Percentiles rank a stretch among this genome's conserved stretches.
Conservation (phyloP, 2,329 filamentous ascomycete species). For the Rhexocercosporidium sp. region DNA sequence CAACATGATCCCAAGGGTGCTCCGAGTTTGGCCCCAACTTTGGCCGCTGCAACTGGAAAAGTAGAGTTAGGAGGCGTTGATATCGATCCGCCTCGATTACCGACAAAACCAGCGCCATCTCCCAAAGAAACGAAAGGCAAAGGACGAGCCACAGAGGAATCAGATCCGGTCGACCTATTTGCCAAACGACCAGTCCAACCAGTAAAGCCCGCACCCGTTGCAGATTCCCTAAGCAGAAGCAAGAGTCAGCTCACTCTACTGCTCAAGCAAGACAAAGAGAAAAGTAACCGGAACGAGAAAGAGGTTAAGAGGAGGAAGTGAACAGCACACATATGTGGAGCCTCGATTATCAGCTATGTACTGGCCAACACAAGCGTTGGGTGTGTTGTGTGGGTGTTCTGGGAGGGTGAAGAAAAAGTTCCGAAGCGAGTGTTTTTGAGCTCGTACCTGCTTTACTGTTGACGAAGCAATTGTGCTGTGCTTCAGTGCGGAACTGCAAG, state of each 20-base stretch:
- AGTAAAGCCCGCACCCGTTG: constrained; percentile 26
- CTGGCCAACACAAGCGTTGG: neutral
- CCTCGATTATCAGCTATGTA: neutral
- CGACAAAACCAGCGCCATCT: neutral
- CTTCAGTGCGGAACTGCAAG: neutral
- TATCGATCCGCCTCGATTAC: neutral
- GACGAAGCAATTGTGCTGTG: neutral
- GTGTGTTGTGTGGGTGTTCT: neutral
- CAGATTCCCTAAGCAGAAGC: constrained; percentile 57
- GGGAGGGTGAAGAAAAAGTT: constrained; percentile 14
- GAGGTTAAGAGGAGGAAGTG: constrained; percentile 13
- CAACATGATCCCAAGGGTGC: constrained; percentile 32
- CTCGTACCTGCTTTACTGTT: constrained; percentile 2
- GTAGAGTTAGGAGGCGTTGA: constrained; percentile 27
- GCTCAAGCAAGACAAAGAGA: constrained; percentile 53
- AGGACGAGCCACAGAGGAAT: constrained; percentile 29
- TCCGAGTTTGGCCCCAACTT: constrained; percentile 37
- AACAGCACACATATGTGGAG: neutral
- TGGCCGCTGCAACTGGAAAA: constrained; percentile 35
- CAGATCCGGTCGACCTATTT: constrained; percentile 31
- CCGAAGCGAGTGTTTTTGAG: constrained; percentile 12
- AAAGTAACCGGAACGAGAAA: constrained; percentile 36
- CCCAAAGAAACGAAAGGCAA: constrained; percentile 33
- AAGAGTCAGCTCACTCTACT: constrained; percentile 65
- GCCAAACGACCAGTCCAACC: constrained; percentile 35